Percentiles rank a stretch among this genome's conserved stretches.
phyloP scores from a whole-genome alignment of 306 rosid genomes.

The Acacia melanoxylon region DNA sequence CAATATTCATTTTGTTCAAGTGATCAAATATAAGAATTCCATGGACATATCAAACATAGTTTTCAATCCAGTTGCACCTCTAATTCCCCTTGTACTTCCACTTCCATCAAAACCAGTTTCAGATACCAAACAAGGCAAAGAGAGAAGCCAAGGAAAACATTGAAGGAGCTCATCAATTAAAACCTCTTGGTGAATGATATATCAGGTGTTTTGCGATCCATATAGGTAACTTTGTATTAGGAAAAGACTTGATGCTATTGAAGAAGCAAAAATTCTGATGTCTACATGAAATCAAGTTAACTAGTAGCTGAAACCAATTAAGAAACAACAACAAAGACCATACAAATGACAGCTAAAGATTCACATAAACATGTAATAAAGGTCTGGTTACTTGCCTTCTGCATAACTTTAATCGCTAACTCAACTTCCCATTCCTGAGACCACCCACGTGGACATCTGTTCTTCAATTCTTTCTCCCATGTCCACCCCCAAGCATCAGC shows the following conservation, averaged over 20 bases:
- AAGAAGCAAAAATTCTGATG: constrained; percentile 22
- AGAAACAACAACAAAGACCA: constrained; percentile 21
- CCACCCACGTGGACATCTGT: constrained; percentile 76
- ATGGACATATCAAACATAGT: not conserved
- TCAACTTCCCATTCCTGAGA: constrained; percentile 96
- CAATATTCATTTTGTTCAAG: too few relatives aligned
- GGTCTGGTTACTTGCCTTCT: constrained; percentile 61
- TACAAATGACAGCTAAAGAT: not conserved
- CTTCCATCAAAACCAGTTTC: too few relatives aligned
- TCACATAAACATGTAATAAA: constrained; percentile 11
- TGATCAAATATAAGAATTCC: too few relatives aligned
- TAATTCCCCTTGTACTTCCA: not conserved
- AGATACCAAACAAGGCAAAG: not conserved
- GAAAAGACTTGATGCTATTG: constrained; percentile 4
- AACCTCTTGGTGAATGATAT: not conserved
- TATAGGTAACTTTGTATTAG: not conserved
- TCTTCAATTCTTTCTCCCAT: constrained; percentile 83
- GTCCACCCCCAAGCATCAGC: constrained; percentile 99
- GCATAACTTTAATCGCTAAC: constrained; percentile 80
- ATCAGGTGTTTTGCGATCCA: not conserved
- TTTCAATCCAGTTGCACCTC: not conserved
- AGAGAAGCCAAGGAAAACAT: not conserved
- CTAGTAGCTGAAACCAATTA: constrained; percentile 25
- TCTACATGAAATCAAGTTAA: constrained; percentile 15
- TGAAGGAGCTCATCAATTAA: not conserved